phyloP scores from a whole-genome alignment of 2,329 filamentous ascomycete species.

The Didymella segeticola region DNA sequence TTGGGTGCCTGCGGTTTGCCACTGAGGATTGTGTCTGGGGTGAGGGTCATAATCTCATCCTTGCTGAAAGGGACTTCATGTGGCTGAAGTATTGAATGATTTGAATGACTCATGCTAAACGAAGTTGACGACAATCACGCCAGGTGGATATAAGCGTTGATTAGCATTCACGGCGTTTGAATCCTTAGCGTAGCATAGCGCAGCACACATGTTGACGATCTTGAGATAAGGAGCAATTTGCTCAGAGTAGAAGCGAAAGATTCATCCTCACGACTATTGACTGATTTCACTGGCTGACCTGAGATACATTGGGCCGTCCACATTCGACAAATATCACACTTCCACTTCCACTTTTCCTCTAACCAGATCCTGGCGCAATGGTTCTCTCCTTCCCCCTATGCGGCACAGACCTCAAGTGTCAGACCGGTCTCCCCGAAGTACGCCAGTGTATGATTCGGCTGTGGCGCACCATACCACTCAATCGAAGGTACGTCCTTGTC shows the following conservation, averaged over 20 bases:
- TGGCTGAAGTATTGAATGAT: constrained; percentile 33
- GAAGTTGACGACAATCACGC: not conserved
- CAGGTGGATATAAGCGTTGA: not conserved
- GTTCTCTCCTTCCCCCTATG: not conserved
- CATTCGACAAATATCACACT: not conserved
- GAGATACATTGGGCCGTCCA: not conserved
- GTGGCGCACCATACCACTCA: constrained; percentile 25
- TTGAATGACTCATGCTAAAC: not conserved
- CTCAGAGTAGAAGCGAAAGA: not conserved
- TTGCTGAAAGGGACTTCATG: constrained; percentile 40
- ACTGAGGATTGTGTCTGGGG: constrained; percentile 37
- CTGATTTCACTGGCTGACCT: not conserved
- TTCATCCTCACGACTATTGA: not conserved
- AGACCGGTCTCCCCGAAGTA: constrained; percentile 28
- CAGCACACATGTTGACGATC: not conserved
- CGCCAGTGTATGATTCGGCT: constrained; percentile 14
- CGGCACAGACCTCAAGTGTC: constrained; percentile 15
- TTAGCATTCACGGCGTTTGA: constrained; percentile 11
- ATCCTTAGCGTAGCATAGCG: constrained; percentile 6
- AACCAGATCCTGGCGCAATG: not conserved
- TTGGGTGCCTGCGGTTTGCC: constrained; percentile 36
- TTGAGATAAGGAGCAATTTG: not conserved
- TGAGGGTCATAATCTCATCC: constrained; percentile 38
- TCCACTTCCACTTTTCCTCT: not conserved
- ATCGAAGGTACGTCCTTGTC: constrained; percentile 11